Conservation (phyloP, 2,329 filamentous ascomycete genomes). For the Calonectria fujianensis region DNA sequence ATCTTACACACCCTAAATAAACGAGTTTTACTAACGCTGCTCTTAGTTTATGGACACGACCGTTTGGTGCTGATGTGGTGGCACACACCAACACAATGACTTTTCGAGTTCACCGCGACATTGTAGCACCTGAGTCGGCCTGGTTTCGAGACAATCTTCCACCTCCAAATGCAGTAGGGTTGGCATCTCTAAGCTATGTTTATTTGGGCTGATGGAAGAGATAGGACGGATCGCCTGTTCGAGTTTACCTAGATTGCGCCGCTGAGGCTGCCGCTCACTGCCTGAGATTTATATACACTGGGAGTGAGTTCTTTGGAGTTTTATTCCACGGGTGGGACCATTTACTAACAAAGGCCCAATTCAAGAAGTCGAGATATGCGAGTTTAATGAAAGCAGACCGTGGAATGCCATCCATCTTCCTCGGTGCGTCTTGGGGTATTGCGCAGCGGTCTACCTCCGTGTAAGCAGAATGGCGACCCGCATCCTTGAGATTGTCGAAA, state of each 20-base stretch:
- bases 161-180: slow-evolving; percentile 53
- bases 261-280: slow-evolving; percentile 56
- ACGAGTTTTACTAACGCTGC: slow-evolving; percentile 39
- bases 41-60: slow-evolving; percentile 57
- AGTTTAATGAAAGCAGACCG: slow-evolving; percentile 49
- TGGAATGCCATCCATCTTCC: slow-evolving; percentile 57
- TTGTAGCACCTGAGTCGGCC: slow-evolving; percentile 58
- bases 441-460: slow-evolving; percentile 56
- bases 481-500: slow-evolving; percentile 55
- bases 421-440: slow-evolving; percentile 59
- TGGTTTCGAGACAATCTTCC: slow-evolving; percentile 60
- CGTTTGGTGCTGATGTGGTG: slow-evolving; percentile 59
- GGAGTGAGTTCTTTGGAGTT: slow-evolving; percentile 52
- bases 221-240: slow-evolving; percentile 56
- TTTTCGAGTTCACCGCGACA: slow-evolving; percentile 60
- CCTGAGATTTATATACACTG: slow-evolving; percentile 61
- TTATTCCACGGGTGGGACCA: neutral
- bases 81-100: slow-evolving; percentile 50
- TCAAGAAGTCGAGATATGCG: slow-evolving; percentile 56
- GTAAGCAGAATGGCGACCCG: slow-evolving; percentile 54
- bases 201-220: slow-evolving; percentile 30
- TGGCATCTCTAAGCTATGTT: neutral
- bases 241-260: slow-evolving; percentile 52
- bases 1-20: neutral
- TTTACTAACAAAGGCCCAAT: slow-evolving; percentile 23